Conservation (phyloP, 1,284 basidiomycete species). For the Ustilago nuda region DNA sequence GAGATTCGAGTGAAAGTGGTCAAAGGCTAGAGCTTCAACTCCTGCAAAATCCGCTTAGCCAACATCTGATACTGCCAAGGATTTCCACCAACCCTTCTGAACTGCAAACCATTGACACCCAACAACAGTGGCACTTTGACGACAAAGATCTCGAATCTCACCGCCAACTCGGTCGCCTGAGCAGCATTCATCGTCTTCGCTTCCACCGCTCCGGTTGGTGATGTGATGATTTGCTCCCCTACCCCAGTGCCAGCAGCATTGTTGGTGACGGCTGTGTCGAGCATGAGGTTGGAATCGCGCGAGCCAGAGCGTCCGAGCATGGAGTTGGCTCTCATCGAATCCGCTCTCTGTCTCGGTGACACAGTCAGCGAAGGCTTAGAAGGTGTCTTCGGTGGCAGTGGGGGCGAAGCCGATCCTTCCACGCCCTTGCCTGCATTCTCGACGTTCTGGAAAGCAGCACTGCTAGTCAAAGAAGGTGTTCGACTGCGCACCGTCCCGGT, state of each 20-base stretch:
- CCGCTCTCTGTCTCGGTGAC: conserved; percentile 43
- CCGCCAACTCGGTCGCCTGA: conserved; percentile 56
- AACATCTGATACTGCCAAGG: conserved; percentile 96
- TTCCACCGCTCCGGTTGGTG: conserved; percentile 13
- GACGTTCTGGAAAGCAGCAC: conserved; percentile 20
- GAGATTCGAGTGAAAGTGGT: neutral
- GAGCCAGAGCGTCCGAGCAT: conserved; percentile 25
- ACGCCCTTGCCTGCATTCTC: neutral
- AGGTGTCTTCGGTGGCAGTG: conserved; percentile 36
- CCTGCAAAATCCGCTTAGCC: conserved; percentile 89
- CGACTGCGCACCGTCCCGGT: conserved; percentile 26
- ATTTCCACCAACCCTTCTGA: conserved; percentile 89
- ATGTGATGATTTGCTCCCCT: conserved; percentile 5
- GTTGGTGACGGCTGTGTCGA: conserved; percentile 16
- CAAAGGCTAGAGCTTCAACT: conserved; percentile 79
- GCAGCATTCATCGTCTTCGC: conserved; percentile 48
- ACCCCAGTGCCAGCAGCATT: conserved; percentile 1
- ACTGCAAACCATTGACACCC: conserved; percentile 89
- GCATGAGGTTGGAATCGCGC: conserved; percentile 41
- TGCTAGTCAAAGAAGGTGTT: conserved; percentile 31
- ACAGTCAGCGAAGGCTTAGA: conserved; percentile 32
- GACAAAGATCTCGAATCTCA: conserved; percentile 67
- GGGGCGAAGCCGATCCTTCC: conserved; percentile 17
- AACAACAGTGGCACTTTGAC: conserved; percentile 80
- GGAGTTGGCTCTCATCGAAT: conserved; percentile 52